Evolutionary conservation across 2,329 filamentous ascomycete genomes (phyloP), one percentile per base, ranked within the genome.

Genomic region (Claviceps fusiformis): DNA sequence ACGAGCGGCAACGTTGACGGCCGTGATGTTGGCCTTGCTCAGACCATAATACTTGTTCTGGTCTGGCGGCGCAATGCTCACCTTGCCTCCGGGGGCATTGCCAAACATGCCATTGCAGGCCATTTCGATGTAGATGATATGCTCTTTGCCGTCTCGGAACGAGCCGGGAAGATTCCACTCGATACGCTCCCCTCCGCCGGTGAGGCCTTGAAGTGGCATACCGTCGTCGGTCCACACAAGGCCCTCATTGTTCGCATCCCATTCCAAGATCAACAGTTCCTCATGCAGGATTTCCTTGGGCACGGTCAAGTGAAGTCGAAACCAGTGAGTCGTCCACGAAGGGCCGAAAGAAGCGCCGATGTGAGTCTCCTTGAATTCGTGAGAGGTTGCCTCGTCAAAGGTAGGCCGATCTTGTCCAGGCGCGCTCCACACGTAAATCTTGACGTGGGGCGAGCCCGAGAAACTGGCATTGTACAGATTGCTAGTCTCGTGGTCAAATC

Each of bases 81-180:
- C 62, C 68, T 95, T 89, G 31, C 89, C 89, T 24, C 86, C 86
- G 0, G 86, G 79, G 0, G 90, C 86, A 68, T 95, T 95, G 62
- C 93, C 93, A 72, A 97, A 97, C 91, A 97, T 97, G 69, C 86
- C 85, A 69, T 98, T 98, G 73, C 93, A 97, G 24, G 93, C 93
- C 88, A 97, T 95, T 73, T 98, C 93, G 60, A 98, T 85, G 69
- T 96, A 98, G 63, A 98, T 87, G 19, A 79, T 82, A 68, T 97
- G 91, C 64, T 90, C 81, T 67, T 92, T 83, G 54, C 89, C 91
- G 68, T 95, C 88, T 58, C 87, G 81, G 72, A 87, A 95, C 17
- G 76, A 75, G 52, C 88, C 76, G 9, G 93, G 92, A 48, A 98
- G 76, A 57, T 95, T 82, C 91, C 92, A 98, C 70, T 97, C 90